Percentiles rank a stretch among this genome's conserved stretches.
Evolutionary conservation across 2,329 filamentous ascomycete genomes (phyloP).

Genomic region (Mycosphaerella arachidis): DNA sequence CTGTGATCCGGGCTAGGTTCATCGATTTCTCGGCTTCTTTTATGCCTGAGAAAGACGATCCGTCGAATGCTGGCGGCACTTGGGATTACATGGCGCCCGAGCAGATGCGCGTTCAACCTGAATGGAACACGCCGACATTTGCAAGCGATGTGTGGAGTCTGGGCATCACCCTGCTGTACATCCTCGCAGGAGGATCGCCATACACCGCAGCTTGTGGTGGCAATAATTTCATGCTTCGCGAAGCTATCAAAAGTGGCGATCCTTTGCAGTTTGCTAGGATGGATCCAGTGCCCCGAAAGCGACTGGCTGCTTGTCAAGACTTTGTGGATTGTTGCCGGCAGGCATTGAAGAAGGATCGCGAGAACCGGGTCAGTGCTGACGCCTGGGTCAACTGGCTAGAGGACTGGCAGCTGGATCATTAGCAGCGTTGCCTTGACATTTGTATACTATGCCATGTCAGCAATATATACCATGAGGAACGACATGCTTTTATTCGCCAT

Average conservation of each 20-base stretch:
- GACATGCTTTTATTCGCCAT: background rate
- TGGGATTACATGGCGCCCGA: constrained; percentile 45
- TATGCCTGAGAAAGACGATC: constrained; percentile 19
- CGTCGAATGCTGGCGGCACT: constrained; percentile 38
- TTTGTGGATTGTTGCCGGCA: constrained; percentile 37
- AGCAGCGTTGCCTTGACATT: background rate
- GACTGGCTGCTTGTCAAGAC: constrained; percentile 31
- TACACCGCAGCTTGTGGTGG: constrained; percentile 36
- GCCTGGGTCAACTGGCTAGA: constrained; percentile 32
- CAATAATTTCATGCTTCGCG: constrained; percentile 41
- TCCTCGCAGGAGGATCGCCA: constrained; percentile 41
- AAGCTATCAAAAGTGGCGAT: constrained; percentile 42
- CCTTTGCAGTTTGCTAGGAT: constrained; percentile 39
- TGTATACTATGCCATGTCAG: background rate
- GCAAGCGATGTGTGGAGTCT: constrained; percentile 43
- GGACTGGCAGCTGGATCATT: constrained; percentile 12
- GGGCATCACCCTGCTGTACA: constrained; percentile 41
- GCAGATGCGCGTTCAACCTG: constrained; percentile 29
- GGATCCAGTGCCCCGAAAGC: constrained; percentile 32
- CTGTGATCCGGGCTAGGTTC: constrained; percentile 30
- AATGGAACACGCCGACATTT: constrained; percentile 30
- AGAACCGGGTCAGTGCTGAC: constrained; percentile 26
- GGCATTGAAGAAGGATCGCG: constrained; percentile 36
- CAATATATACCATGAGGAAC: background rate
- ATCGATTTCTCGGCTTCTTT: constrained; percentile 45